These are phyloP conservation scores for Macrophomina pseudophaseolina DNA, from an alignment of 2,329 filamentous ascomycete genomes.

Conservation along the genomic window DNA sequence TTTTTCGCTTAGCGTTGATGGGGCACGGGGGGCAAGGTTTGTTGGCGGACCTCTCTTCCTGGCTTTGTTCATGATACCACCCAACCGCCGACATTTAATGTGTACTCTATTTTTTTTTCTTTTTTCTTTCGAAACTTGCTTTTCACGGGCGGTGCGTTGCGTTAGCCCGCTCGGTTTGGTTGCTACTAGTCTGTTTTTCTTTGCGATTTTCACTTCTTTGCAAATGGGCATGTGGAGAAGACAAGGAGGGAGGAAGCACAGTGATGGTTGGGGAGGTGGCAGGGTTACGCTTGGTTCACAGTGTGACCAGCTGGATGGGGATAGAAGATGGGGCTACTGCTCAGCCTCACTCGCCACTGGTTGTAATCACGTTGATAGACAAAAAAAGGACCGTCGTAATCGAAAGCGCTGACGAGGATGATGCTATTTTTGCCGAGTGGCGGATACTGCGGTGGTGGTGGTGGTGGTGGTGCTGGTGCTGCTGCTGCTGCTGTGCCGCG, in stretches of 20 bases:
- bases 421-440: constrained; percentile 9
- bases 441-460: background rate
- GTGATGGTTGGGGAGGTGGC: background rate
- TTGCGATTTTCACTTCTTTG: constrained; percentile 1
- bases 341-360: constrained; percentile 13
- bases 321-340: background rate
- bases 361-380: constrained; percentile 4
- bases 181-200: constrained; percentile 9
- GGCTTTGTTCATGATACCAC: constrained; percentile 26
- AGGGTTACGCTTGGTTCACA: background rate
- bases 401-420: constrained; percentile 8
- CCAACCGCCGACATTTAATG: constrained; percentile 26
- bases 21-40: constrained; percentile 8
- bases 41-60: constrained; percentile 21
- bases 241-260: background rate
- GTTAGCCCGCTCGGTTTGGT: background rate
- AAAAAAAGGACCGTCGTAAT: constrained; percentile 3
- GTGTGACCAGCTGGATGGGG: background rate
- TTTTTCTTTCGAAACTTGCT: background rate
- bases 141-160: background rate
- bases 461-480: no score
- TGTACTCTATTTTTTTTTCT: constrained; percentile 18
- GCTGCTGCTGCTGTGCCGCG: background rate
- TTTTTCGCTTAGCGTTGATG: constrained; percentile 26
- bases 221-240: background rate